These are phyloP conservation scores for Telfairia occidentalis DNA, from an alignment of 331 rosid genomes.

Conservation along the genomic window DNA sequence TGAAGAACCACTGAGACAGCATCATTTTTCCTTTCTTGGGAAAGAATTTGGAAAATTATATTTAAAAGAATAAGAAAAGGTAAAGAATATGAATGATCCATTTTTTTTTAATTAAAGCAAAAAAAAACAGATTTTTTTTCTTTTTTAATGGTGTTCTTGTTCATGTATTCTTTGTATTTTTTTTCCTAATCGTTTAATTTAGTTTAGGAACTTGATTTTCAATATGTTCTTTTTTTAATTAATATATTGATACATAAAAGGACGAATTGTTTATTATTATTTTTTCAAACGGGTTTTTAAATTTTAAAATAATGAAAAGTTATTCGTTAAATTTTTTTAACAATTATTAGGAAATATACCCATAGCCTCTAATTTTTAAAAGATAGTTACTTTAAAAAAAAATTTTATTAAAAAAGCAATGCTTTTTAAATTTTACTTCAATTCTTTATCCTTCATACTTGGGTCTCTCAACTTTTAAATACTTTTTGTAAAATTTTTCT, in stretches of 20 bases:
- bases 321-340: too few relatives aligned
- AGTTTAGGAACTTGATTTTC: neutral
- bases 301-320: neutral
- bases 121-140: neutral
- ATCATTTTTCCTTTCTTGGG: neutral
- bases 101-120: too few relatives aligned
- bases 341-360: too few relatives aligned
- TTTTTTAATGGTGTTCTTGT: neutral
- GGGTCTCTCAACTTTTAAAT: neutral
- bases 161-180: neutral
- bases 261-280: neutral
- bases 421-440: neutral
- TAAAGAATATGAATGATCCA: neutral
- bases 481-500: too few relatives aligned
- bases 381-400: neutral
- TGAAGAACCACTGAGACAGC: neutral
- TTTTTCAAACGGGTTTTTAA: neutral
- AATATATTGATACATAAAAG: neutral
- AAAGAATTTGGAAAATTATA: neutral
- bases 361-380: neutral
- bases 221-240: neutral
- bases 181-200: neutral
- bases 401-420: too few relatives aligned
- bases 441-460: neutral
- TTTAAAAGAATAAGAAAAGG: neutral